These are phyloP conservation scores for Colletotrichum coccodes DNA, from an alignment of 2,329 filamentous ascomycete species.

Conservation along the genomic window DNA sequence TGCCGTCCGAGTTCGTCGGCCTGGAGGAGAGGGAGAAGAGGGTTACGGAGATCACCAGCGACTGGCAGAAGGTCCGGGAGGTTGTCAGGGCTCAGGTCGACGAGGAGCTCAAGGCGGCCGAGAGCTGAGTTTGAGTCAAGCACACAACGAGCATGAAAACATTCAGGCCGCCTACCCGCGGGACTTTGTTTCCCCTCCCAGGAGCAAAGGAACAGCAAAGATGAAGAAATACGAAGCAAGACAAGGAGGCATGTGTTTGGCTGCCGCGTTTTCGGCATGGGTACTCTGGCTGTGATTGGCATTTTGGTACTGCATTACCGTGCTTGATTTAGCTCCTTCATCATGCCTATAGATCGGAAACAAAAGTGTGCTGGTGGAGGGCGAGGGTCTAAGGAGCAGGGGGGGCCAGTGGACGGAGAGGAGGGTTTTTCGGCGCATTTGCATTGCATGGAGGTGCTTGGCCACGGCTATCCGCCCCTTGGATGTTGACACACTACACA, in stretches of 20 bases:
- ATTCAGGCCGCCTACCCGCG: neutral
- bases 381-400: neutral
- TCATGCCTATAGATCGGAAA: neutral
- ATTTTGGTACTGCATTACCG: neutral
- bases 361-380: neutral
- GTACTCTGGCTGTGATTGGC: neutral
- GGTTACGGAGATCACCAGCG: slow-evolving; percentile 74
- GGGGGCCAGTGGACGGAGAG: neutral
- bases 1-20: slow-evolving; percentile 84
- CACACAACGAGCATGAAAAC: neutral
- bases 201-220: neutral
- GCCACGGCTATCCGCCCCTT: neutral
- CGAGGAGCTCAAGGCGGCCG: slow-evolving; percentile 58
- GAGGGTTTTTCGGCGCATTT: neutral
- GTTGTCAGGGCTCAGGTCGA: slow-evolving; percentile 81
- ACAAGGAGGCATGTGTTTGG: slow-evolving; percentile 1
- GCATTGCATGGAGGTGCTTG: slow-evolving; percentile 3
- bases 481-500: neutral
- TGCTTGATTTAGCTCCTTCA: neutral
- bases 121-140: slow-evolving; percentile 15
- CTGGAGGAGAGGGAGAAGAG: slow-evolving; percentile 80
- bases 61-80: slow-evolving; percentile 80
- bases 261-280: neutral
- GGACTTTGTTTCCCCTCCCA: neutral
- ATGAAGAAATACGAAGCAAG: neutral